A percentile compares a stretch with the other conserved stretches of the same genome.
These are phyloP conservation scores for Sechiopsis laciniata DNA, from an alignment of 306 rosid species.

Conservation along the genomic window DNA sequence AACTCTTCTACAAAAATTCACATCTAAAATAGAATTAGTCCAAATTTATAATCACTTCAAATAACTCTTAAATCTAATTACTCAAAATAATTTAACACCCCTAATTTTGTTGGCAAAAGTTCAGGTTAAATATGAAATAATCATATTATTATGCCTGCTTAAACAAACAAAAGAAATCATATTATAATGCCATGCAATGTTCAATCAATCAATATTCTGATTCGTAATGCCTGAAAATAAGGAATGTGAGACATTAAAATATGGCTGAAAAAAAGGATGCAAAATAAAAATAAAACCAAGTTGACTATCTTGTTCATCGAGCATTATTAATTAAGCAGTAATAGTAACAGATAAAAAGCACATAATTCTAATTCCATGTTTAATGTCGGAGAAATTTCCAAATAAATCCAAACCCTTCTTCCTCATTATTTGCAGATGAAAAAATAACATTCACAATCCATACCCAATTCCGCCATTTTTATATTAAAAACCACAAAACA, in stretches of 20 bases:
- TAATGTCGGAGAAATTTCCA: conserved; percentile 71
- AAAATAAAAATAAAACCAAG: background rate
- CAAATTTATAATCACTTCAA: no score
- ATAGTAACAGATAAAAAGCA: conserved; percentile 22
- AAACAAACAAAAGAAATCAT: no score
- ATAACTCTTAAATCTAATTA: no score
- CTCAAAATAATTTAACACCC: no score
- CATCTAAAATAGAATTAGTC: no score
- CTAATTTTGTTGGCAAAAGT: no score
- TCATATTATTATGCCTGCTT: no score
- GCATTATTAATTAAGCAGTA: background rate
- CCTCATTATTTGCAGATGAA: conserved; percentile 40
- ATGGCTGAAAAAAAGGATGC: background rate
- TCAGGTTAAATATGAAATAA: no score
- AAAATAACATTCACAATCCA: conserved; percentile 21
- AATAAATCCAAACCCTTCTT: conserved; percentile 57
- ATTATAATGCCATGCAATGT: background rate
- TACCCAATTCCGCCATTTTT: no score
- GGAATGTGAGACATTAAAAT: background rate
- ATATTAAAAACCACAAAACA: no score
- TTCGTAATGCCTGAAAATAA: conserved; percentile 9
- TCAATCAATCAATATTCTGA: background rate
- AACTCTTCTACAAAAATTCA: no score
- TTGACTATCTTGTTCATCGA: conserved; percentile 30
- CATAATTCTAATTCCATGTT: conserved; percentile 75